phyloP scores from a whole-genome alignment of 2,329 filamentous ascomycete species.

The Exophiala alcalophila region DNA sequence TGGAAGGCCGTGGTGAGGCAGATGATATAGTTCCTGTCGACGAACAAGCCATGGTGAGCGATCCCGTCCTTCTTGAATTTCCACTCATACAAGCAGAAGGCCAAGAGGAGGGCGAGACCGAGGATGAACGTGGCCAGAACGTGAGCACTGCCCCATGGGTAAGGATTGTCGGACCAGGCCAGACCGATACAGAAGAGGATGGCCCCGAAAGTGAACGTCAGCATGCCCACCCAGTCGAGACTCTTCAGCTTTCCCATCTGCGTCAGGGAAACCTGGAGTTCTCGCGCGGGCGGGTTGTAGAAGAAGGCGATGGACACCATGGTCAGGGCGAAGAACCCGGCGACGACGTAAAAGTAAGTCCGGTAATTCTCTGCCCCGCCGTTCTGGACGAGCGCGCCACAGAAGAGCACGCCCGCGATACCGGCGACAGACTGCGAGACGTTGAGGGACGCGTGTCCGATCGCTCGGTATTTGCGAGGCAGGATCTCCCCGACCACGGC shows the following conservation, averaged over 20 bases:
- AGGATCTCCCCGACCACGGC: slow-evolving; percentile 15
- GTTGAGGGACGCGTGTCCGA: slow-evolving; percentile 8
- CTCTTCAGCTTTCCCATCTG: slow-evolving; percentile 5
- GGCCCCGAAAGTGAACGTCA: slow-evolving; percentile 8
- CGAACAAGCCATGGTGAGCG: slow-evolving; percentile 49
- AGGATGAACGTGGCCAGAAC: slow-evolving; percentile 51
- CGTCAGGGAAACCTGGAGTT: slow-evolving; percentile 7
- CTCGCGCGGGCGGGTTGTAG: slow-evolving; percentile 12
- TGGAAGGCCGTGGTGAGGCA: slow-evolving; percentile 41
- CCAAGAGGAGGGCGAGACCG: slow-evolving; percentile 42
- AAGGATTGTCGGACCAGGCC: slow-evolving; percentile 44
- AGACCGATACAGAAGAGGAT: slow-evolving; percentile 54
- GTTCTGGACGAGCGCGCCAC: slow-evolving; percentile 5
- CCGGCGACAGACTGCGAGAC: slow-evolving; percentile 5
- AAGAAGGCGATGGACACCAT: slow-evolving; percentile 3
- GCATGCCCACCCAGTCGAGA: slow-evolving; percentile 17
- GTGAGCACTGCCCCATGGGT: slow-evolving; percentile 54
- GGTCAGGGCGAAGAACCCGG: slow-evolving; percentile 4
- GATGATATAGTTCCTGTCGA: slow-evolving; percentile 59
- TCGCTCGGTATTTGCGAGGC: slow-evolving; percentile 14
- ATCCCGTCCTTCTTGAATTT: slow-evolving; percentile 51
- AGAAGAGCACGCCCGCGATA: slow-evolving; percentile 6
- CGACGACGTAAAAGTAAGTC: slow-evolving; percentile 15
- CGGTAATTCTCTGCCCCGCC: slow-evolving; percentile 12
- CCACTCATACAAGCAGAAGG: slow-evolving; percentile 54